Evolutionary conservation across 169 alveolate species (phyloP).

Genomic region (Babesia gibsoni): DNA sequence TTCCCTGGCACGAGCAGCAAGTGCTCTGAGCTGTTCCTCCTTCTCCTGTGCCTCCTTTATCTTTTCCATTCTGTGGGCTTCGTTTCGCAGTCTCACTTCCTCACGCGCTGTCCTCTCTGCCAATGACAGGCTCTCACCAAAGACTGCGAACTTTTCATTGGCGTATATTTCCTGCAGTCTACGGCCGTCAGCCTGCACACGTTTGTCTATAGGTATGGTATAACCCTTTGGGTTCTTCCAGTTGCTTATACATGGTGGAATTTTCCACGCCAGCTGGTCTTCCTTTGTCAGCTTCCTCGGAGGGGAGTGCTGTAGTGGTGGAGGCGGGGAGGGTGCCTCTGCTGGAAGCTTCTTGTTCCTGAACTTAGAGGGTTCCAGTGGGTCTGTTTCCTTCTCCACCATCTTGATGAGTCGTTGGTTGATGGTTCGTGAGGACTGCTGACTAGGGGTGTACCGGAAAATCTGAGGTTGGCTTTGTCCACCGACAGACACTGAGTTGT

Average conservation of each 20-base stretch:
- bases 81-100: slow-evolving; percentile 93
- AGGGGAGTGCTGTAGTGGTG: slow-evolving; percentile 88
- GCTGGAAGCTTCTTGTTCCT: slow-evolving; percentile 91
- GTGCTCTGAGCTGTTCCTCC: slow-evolving; percentile 86
- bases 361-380: slow-evolving; percentile 93
- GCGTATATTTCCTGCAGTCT: slow-evolving; percentile 87
- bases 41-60: slow-evolving; percentile 86
- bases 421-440: slow-evolving; percentile 59
- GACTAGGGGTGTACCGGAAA: slow-evolving; percentile 79
- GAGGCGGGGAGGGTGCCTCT: slow-evolving; percentile 82
- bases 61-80: slow-evolving; percentile 82
- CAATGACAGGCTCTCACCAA: slow-evolving; percentile 89
- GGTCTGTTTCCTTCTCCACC: slow-evolving; percentile 89
- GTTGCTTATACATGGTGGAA: slow-evolving; percentile 97
- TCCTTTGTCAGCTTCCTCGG: slow-evolving; percentile 91
- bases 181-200: slow-evolving; percentile 97
- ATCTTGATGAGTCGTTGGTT: slow-evolving; percentile 84
- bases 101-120: slow-evolving; percentile 96
- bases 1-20: slow-evolving; percentile 88
- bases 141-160: slow-evolving; percentile 91
- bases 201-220: slow-evolving; percentile 95
- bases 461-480: slow-evolving; percentile 71
- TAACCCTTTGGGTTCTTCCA: slow-evolving; percentile 98
- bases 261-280: slow-evolving; percentile 95
- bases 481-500: slow-evolving; percentile 7